Evolutionary conservation across 495 filamentous ascomycete genomes (phyloP).

Genomic region (Astrothelium subdiscretum): DNA sequence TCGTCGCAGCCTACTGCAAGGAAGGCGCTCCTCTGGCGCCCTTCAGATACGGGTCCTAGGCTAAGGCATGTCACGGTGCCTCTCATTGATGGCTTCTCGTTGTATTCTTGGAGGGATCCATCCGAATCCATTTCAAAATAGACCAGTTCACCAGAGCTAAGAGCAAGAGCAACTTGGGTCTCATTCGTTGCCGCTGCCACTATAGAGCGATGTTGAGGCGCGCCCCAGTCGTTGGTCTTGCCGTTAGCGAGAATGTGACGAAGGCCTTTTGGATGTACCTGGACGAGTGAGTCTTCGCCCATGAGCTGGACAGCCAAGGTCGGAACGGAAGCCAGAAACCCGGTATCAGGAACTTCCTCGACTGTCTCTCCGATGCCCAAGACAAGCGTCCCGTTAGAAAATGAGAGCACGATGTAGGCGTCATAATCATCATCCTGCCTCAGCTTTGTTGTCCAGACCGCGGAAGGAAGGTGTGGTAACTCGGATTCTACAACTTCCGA

Average conservation of each 20-base stretch:
- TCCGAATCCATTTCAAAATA: slow-evolving; percentile 96
- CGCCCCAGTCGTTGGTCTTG: slow-evolving; percentile 85
- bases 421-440: slow-evolving; percentile 76
- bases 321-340: slow-evolving; percentile 73
- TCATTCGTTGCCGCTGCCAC: slow-evolving; percentile 93
- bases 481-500: slow-evolving; percentile 90
- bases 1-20: slow-evolving; percentile 95
- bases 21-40: slow-evolving; percentile 72
- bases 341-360: slow-evolving; percentile 85
- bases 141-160: slow-evolving; percentile 91
- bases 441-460: slow-evolving; percentile 91
- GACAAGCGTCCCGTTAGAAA: slow-evolving; percentile 64
- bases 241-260: slow-evolving; percentile 72
- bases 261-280: slow-evolving; percentile 92
- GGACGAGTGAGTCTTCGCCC: slow-evolving; percentile 82
- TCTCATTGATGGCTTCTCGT: slow-evolving; percentile 90
- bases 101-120: slow-evolving; percentile 82
- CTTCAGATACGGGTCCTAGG: slow-evolving; percentile 86
- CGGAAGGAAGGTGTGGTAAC: slow-evolving; percentile 70
- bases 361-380: slow-evolving; percentile 93
- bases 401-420: slow-evolving; percentile 59
- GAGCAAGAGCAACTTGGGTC: slow-evolving; percentile 80
- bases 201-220: slow-evolving; percentile 85
- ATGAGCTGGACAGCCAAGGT: slow-evolving; percentile 90
- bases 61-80: slow-evolving; percentile 91